These are phyloP conservation scores for Penicillium canescens DNA, from an alignment of 495 filamentous ascomycete species.

Conservation along the genomic window DNA sequence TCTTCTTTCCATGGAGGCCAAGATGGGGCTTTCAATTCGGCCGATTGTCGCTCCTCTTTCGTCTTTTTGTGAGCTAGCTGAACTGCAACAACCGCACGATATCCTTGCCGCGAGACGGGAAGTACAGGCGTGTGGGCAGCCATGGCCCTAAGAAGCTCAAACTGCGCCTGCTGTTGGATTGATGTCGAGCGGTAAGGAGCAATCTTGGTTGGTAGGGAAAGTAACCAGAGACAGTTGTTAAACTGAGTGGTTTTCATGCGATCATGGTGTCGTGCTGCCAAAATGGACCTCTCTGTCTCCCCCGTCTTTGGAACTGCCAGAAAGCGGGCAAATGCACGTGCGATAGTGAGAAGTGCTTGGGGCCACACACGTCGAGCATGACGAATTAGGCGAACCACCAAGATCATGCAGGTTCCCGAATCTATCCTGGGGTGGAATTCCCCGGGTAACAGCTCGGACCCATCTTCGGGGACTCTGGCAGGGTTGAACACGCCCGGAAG, in stretches of 20 bases:
- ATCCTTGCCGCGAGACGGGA: conserved; percentile 60
- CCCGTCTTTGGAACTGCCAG: conserved; percentile 18
- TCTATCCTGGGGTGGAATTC: conserved; percentile 19
- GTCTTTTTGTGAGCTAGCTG: conserved; percentile 69
- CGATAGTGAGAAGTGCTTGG: conserved; percentile 49
- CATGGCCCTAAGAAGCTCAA: conserved; percentile 64
- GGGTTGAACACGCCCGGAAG: conserved; percentile 11
- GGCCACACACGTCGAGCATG: conserved; percentile 61
- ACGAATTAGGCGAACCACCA: conserved; percentile 56
- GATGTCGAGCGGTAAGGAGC: conserved; percentile 49
- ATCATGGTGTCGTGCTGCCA: conserved; percentile 13
- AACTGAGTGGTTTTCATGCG: conserved; percentile 32
- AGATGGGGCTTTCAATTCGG: conserved; percentile 56
- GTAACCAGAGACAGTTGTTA: conserved; percentile 56
- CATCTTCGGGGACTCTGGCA: not conserved
- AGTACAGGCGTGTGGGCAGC: conserved; percentile 54
- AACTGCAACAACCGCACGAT: conserved; percentile 57
- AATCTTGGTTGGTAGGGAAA: conserved; percentile 52
- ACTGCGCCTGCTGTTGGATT: conserved; percentile 62
- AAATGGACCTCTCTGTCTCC: not conserved
- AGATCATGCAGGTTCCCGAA: conserved; percentile 27
- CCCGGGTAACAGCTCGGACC: conserved; percentile 3
- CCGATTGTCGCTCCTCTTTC: conserved; percentile 55
- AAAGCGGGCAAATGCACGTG: conserved; percentile 37
- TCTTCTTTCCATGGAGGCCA: conserved; percentile 77